A percentile compares a stretch with the other conserved stretches of the same genome.
These are phyloP conservation scores for Populus trichocarpa DNA, from an alignment of 441 rosid genomes.

Conservation along the genomic window DNA sequence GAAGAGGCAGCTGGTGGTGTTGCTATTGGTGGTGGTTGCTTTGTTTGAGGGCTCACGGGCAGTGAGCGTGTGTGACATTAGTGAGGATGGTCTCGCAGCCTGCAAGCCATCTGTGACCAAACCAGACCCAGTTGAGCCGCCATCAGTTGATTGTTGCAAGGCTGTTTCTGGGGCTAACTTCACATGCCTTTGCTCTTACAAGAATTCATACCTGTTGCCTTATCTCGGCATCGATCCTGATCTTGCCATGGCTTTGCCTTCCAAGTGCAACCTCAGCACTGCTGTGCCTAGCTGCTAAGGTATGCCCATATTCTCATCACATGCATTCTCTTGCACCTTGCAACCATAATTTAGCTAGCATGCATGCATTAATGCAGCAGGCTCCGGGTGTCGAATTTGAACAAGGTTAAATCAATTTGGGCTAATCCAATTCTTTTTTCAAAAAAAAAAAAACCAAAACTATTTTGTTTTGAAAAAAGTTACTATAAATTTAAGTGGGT, in stretches of 20 bases:
- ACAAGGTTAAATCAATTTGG: too few relatives aligned
- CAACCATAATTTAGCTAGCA: too few relatives aligned
- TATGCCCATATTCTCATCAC: not conserved
- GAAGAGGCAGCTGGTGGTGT: not conserved
- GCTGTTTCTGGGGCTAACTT: constrained; percentile 45
- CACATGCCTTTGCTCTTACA: constrained; percentile 58
- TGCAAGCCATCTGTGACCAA: constrained; percentile 58
- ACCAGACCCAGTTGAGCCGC: constrained; percentile 43
- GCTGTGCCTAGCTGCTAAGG: constrained; percentile 24
- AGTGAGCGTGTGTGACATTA: constrained; percentile 44
- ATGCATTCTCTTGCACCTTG: not conserved
- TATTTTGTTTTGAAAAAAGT: too few relatives aligned
- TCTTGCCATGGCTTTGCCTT: constrained; percentile 49
- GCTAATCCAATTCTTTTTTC: too few relatives aligned
- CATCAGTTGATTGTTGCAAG: constrained; percentile 45
- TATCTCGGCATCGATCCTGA: constrained; percentile 57
- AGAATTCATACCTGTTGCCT: constrained; percentile 38
- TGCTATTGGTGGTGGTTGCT: constrained; percentile 3
- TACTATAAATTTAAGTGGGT: too few relatives aligned
- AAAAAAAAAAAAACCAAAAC: too few relatives aligned
- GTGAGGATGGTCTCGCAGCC: constrained; percentile 35
- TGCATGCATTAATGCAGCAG: too few relatives aligned
- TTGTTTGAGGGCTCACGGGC: constrained; percentile 23
- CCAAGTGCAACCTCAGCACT: constrained; percentile 39
- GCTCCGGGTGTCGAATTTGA: too few relatives aligned